Percentiles rank a stretch among this genome's conserved stretches.
Evolutionary conservation across 2,329 filamentous ascomycete species (phyloP).

Genomic region (Fusarium sp.): DNA sequence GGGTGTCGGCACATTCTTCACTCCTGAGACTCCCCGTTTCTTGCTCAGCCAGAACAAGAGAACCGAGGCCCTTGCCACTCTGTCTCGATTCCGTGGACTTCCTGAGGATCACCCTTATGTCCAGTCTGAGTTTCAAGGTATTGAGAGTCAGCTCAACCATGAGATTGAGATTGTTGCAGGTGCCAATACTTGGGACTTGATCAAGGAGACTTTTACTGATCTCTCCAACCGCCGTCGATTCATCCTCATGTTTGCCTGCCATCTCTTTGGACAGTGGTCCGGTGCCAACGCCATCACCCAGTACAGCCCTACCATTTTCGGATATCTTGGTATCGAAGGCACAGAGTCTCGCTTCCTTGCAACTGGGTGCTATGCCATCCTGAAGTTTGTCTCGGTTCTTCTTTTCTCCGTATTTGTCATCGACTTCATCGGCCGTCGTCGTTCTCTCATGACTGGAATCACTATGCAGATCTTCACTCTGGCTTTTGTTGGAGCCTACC

Average conservation of each 20-base stretch:
- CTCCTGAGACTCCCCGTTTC: slow-evolving; percentile 47
- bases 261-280: slow-evolving; percentile 49
- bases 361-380: slow-evolving; percentile 45
- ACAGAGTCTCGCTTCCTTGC: slow-evolving; percentile 46
- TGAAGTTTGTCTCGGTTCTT: slow-evolving; percentile 50
- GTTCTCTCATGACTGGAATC: slow-evolving; percentile 54
- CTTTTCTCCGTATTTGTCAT: slow-evolving; percentile 50
- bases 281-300: slow-evolving; percentile 52
- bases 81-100: slow-evolving; percentile 44
- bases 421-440: slow-evolving; percentile 50
- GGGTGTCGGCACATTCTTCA: slow-evolving; percentile 46
- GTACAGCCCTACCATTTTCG: slow-evolving; percentile 50
- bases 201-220: slow-evolving; percentile 52
- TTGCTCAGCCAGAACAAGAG: slow-evolving; percentile 42
- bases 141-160: slow-evolving; percentile 51
- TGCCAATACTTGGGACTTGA: slow-evolving; percentile 48
- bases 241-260: slow-evolving; percentile 50
- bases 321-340: slow-evolving; percentile 46
- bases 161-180: slow-evolving; percentile 54
- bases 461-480: slow-evolving; percentile 51
- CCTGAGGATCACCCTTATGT: slow-evolving; percentile 50
- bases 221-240: slow-evolving; percentile 49
- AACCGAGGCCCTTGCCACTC: slow-evolving; percentile 31
- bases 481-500: slow-evolving; percentile 49
- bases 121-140: slow-evolving; percentile 45